Base-by-base conservation (phyloP, 139 green algal species). In the Spirogloea muscicola region DNA sequence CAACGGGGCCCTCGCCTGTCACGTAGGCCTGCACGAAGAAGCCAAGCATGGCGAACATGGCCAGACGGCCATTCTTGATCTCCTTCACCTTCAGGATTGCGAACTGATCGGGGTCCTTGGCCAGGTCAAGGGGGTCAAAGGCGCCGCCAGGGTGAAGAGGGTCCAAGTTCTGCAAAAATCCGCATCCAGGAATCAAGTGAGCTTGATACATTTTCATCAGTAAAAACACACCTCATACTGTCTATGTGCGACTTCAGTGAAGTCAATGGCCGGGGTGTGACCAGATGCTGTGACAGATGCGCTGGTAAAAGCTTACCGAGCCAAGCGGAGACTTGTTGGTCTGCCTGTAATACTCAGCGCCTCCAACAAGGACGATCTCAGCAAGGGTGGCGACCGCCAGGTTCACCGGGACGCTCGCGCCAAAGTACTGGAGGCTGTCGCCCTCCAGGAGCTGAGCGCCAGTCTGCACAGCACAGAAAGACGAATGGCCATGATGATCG, bases 51-150 rank as follows among this genome's bases (percentile, higher is more conserved):
- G 80, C 84, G 72, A 86, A 76, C 88, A 94, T 97, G 34, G 93
- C 94, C 38, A 95, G 74, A 25, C 90, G 82, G 34, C 93, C 94
- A 79, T 99, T 97, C 87, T 96, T 95, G 62, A 99, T 86, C 90
- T 99, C 94, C 82, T 97, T 98, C 34, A 87, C 84, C 87, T 95
- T 91, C 31, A 97, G 65, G 2, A 77, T 4, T 52, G 73, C 73
- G 34, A 84, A 84, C 38, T 61, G 76, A 41, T 84, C 78, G 16
- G 78, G 78, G 52, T 84, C 78, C n/a, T 78, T 67, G 40, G 78
- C 78, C 41, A 84, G 62, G 27, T 51, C 64, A 13, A 84, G 40
- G 62, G 78, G 78, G 61, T 84, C 78, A 61, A 98, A 37, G 94
- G 94, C 51, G 90, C 94, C 91, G 76, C 91, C 91, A 48, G 93